Base-by-base conservation (phyloP, 129 eudicot genomes). In the Flaveria trinervia region DNA sequence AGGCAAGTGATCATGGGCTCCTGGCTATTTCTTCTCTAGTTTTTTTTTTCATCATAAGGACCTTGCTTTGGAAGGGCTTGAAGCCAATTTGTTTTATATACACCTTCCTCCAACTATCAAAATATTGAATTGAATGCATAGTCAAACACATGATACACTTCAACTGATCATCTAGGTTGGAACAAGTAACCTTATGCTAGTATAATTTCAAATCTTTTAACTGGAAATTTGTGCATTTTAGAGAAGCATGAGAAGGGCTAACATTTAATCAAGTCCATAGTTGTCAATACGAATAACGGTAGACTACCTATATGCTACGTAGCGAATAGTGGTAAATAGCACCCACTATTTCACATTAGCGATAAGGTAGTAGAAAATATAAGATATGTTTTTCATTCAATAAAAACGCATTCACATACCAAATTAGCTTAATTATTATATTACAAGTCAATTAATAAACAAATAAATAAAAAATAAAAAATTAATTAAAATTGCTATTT, bases 1-100 rank as follows among this genome's bases (percentile, higher is more conserved):
- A 84, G 79, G 89, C 82, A 76, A 82, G 80, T 81, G 96, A 33
- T 91, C 84, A 1, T 5, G 25, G 23, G 90, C 88, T 83, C 84
- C 1, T 5, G 10, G 17, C 49, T 39, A 8, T 28, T 12, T 39
- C 15, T 54, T 22, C 15, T 28, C 33, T 28, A 2, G 4, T 4
- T 28, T 28, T 28, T 36, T n/a, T n/a, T 72, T 52, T 14, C 11
- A 1, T 9, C 36, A 18, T 16, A 6, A 6, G 65, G 17, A 16
- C 52, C 46, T 26, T 70, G 62, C 60, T 8, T 51, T 9, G 16
- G 9, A 71, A 28, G n/a, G n/a, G 62, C 75, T 50, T 30, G 8
- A 15, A 17, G 20, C 43, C n/a, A 26, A 61, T 61, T 17, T 13
- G 41, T 61, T 61, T 61, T 17, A 10, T 61, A 20, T 61, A 61